phyloP scores from a whole-genome alignment of 352 stramenopile genomes.

The Phytophthora sansomeana region DNA sequence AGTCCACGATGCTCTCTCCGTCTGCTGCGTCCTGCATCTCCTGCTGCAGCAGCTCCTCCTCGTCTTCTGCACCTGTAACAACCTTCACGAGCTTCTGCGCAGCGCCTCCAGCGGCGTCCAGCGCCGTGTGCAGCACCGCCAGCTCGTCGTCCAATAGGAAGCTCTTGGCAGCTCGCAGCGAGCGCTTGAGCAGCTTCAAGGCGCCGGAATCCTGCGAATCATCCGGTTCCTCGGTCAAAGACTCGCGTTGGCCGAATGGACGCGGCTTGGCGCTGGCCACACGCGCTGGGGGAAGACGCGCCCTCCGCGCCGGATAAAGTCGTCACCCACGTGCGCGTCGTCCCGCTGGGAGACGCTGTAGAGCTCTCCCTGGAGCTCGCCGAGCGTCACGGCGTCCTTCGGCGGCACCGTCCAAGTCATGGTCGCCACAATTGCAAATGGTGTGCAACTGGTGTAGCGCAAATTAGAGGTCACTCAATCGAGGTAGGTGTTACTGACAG shows the following conservation, averaged over 20 bases:
- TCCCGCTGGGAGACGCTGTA: conserved; percentile 73
- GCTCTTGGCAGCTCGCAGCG: conserved; percentile 25
- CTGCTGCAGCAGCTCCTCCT: conserved; percentile 38
- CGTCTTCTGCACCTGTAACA: conserved; percentile 30
- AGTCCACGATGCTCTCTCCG: conserved; percentile 58
- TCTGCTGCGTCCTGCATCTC: conserved; percentile 15
- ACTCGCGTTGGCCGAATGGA: conserved; percentile 67
- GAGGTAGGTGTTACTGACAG: conserved; percentile 18
- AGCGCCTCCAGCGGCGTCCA: conserved; percentile 29
- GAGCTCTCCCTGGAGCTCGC: conserved; percentile 77
- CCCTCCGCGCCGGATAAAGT: conserved; percentile 69
- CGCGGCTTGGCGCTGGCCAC: conserved; percentile 61
- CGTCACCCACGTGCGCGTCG: conserved; percentile 65
- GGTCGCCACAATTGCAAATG: neutral
- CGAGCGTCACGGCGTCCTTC: conserved; percentile 76
- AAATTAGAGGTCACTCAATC: neutral
- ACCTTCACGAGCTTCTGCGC: conserved; percentile 38
- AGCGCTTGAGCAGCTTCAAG: conserved; percentile 51
- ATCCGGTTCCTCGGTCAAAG: conserved; percentile 59
- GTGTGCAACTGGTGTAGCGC: conserved; percentile 5
- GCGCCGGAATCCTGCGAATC: conserved; percentile 52
- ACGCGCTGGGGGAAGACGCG: conserved; percentile 61
- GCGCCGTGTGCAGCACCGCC: conserved; percentile 47
- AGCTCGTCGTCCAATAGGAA: conserved; percentile 78
- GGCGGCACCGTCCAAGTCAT: conserved; percentile 77